A percentile compares a stretch with the other conserved stretches of the same genome.
phyloP scores from a whole-genome alignment of 768 basidiomycete genomes.

The Crepidotus variabilis region DNA sequence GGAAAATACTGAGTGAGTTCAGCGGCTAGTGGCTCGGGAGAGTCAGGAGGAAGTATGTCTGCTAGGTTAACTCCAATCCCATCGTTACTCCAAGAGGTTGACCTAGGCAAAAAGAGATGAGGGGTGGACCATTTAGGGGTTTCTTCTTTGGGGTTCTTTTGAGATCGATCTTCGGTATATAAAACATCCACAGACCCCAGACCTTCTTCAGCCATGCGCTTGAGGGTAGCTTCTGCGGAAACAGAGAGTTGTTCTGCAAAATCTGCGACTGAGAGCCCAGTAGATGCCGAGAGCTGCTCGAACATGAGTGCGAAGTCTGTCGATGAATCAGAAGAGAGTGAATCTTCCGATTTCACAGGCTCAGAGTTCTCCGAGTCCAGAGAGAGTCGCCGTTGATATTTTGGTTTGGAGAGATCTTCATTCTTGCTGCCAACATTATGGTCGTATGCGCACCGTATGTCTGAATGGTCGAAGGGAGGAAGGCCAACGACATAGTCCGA shows the following conservation, averaged over 20 bases:
- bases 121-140: background rate
- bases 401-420: no score
- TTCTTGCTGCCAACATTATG: no score
- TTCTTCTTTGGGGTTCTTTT: constrained; percentile 1
- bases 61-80: constrained; percentile 27
- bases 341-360: background rate
- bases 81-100: constrained; percentile 13
- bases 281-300: constrained; percentile 24
- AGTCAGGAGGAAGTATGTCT: constrained; percentile 22
- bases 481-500: no score
- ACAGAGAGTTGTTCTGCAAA: constrained; percentile 32
- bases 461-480: no score
- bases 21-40: constrained; percentile 1
- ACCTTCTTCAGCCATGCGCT: constrained; percentile 17
- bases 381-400: no score
- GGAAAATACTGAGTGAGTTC: background rate
- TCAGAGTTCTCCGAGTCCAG: background rate
- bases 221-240: constrained; percentile 29
- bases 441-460: no score
- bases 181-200: background rate
- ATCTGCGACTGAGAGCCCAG: constrained; percentile 29
- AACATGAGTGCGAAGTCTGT: constrained; percentile 15
- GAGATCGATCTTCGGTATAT: constrained; percentile 1
- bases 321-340: background rate
- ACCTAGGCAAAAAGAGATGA: constrained; percentile 8